Percentiles rank a stretch among this genome's conserved stretches.
These are phyloP conservation scores for Tuber indicum DNA, from an alignment of 495 filamentous ascomycete genomes.

Conservation along the genomic window DNA sequence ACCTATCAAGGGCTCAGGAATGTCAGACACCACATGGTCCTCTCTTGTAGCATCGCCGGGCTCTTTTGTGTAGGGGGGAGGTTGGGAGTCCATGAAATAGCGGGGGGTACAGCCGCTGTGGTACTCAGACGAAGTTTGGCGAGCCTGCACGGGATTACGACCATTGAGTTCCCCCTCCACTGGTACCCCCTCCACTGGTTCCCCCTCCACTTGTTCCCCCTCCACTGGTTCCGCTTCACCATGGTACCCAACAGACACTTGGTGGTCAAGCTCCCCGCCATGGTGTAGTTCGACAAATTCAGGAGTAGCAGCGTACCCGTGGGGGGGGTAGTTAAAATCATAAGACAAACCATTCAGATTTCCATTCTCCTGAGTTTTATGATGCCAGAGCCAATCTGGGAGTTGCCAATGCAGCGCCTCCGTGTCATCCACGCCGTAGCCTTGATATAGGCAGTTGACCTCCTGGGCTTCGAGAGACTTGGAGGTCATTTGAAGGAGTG, in stretches of 20 bases:
- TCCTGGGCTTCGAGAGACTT: background rate
- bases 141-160: background rate
- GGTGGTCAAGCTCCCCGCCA: background rate
- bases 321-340: background rate
- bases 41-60: background rate
- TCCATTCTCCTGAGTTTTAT: background rate
- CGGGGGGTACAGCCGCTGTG: background rate
- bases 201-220: background rate
- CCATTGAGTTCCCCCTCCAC: background rate
- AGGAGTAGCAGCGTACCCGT: background rate
- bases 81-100: background rate
- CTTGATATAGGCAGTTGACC: background rate
- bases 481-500: background rate
- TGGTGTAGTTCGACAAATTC: background rate
- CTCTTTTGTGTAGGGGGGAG: background rate
- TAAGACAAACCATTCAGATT: background rate
- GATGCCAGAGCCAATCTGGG: background rate
- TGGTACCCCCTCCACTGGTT: too few species aligned
- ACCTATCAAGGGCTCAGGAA: background rate
- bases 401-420: background rate
- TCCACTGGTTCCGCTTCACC: background rate
- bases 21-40: background rate
- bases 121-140: background rate
- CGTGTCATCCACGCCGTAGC: background rate
- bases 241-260: background rate